Evolutionary conservation across 306 rosid genomes (phyloP).

Genomic region (Parietaria judaica): DNA sequence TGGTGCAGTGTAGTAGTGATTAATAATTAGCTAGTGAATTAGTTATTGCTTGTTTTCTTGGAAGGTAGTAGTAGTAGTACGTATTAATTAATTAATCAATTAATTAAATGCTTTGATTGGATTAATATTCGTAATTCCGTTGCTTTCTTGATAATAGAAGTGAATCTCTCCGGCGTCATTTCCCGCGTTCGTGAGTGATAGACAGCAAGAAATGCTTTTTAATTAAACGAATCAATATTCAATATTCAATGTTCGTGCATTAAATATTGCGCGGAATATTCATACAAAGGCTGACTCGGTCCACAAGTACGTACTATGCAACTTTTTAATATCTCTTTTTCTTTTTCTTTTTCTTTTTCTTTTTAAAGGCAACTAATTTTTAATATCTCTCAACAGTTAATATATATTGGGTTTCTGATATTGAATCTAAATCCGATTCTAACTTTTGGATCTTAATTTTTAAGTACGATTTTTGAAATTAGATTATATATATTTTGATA

Average conservation of each 20-base stretch:
- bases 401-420: no score
- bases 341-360: no score
- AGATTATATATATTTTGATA: no score
- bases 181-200: conserved; percentile 17
- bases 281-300: conserved; percentile 1
- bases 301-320: not conserved
- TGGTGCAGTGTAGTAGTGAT: conserved; percentile 9
- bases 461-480: no score
- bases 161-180: conserved; percentile 14
- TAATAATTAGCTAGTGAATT: not conserved
- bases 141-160: conserved; percentile 4
- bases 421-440: no score
- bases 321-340: no score
- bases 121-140: conserved; percentile 3
- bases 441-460: no score
- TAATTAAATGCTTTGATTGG: not conserved
- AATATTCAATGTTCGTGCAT: not conserved
- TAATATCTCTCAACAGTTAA: no score
- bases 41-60: not conserved
- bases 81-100: not conserved
- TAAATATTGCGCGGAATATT: conserved; percentile 6
- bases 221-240: not conserved
- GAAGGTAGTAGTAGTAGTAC: not conserved
- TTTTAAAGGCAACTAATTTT: no score
- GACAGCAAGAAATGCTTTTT: conserved; percentile 17